phyloP scores from a whole-genome alignment of 2,329 filamentous ascomycete species.

The Chaetomium olivaceum region DNA sequence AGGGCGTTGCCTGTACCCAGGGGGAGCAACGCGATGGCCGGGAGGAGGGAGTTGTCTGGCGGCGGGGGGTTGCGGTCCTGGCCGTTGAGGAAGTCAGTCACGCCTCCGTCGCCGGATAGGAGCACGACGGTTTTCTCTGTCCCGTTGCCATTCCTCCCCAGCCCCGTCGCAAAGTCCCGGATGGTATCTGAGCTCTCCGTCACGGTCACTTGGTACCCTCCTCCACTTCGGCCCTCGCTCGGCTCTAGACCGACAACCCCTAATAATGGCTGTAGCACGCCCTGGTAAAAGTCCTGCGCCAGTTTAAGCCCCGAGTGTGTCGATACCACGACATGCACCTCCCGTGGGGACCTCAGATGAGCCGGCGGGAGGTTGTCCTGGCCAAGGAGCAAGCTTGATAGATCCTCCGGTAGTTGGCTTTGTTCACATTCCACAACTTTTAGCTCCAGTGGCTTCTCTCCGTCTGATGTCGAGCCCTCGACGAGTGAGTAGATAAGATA shows the following conservation, averaged over 20 bases:
- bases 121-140: constrained; percentile 62
- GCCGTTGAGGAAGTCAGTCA: constrained; percentile 79
- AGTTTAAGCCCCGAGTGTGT: constrained; percentile 63
- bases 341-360: constrained; percentile 32
- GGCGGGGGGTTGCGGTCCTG: constrained; percentile 33
- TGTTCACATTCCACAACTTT: constrained; percentile 28
- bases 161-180: constrained; percentile 55
- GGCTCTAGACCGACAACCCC: constrained; percentile 42
- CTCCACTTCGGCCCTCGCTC: neutral
- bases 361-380: constrained; percentile 41
- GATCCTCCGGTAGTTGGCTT: constrained; percentile 40
- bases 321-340: constrained; percentile 66
- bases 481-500: constrained; percentile 30
- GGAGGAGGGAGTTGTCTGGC: neutral
- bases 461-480: constrained; percentile 16
- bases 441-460: constrained; percentile 27
- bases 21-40: constrained; percentile 57
- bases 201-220: constrained; percentile 54
- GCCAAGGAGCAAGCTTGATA: constrained; percentile 41
- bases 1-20: constrained; percentile 67
- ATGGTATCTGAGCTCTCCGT: constrained; percentile 68
- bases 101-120: constrained; percentile 83
- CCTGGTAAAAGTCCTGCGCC: constrained; percentile 57
- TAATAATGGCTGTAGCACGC: constrained; percentile 59
- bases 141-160: constrained; percentile 38